Conservation (phyloP, 371 early-diverging fungal genomes). For the Saksenaea vasiformis region DNA sequence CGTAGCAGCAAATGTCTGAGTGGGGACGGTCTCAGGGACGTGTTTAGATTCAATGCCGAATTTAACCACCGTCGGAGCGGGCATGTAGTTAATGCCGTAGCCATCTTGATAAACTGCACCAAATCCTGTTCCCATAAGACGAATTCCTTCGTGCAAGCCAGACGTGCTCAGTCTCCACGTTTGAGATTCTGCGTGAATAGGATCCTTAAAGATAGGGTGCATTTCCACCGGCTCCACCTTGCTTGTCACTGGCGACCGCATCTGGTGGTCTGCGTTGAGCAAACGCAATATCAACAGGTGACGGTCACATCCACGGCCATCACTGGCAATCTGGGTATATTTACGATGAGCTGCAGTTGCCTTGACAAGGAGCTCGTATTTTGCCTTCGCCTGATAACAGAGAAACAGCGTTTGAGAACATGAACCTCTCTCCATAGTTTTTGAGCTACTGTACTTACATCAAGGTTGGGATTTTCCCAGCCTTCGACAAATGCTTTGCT, state of each 20-base stretch:
- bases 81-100: slow-evolving; percentile 90
- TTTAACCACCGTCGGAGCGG: slow-evolving; percentile 65
- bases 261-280: slow-evolving; percentile 37
- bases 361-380: slow-evolving; percentile 56
- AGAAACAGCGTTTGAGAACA: not conserved
- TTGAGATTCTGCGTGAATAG: slow-evolving; percentile 63
- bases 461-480: slow-evolving; percentile 22
- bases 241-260: slow-evolving; percentile 16
- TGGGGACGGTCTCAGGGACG: slow-evolving; percentile 42
- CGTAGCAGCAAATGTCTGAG: slow-evolving; percentile 46
- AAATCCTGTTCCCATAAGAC: slow-evolving; percentile 80
- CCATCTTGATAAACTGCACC: slow-evolving; percentile 77
- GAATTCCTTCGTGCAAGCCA: slow-evolving; percentile 71
- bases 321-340: slow-evolving; percentile 65
- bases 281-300: slow-evolving; percentile 82
- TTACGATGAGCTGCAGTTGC: slow-evolving; percentile 71
- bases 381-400: slow-evolving; percentile 44
- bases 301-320: slow-evolving; percentile 83
- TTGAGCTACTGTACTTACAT: slow-evolving; percentile 3
- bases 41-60: slow-evolving; percentile 84
- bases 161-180: slow-evolving; percentile 79
- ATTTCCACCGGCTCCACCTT: slow-evolving; percentile 30
- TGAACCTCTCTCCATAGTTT: not conserved
- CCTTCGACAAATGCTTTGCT: slow-evolving; percentile 64
- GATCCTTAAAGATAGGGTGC: slow-evolving; percentile 76